A percentile compares a stretch with the other conserved stretches of the same genome.
Conservation (phyloP, 164 flowering plant genomes). For the Berberis vulgaris region DNA sequence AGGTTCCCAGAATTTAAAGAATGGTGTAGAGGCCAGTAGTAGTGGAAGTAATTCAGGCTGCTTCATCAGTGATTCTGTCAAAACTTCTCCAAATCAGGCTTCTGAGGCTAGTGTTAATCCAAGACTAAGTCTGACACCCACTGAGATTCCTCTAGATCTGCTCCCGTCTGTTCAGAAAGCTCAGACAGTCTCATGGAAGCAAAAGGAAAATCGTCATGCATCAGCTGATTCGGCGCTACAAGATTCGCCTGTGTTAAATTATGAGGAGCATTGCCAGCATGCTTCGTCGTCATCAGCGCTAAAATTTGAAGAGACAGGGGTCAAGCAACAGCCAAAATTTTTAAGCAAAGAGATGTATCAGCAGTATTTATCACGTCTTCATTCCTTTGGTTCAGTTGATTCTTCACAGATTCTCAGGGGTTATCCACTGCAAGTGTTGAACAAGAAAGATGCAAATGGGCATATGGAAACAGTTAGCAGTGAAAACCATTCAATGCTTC, state of each 20-base stretch:
- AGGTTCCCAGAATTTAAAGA: slow-evolving; percentile 2
- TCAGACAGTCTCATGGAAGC: slow-evolving; percentile 17
- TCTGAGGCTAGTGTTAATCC: slow-evolving; percentile 31
- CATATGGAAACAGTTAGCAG: slow-evolving; percentile 11
- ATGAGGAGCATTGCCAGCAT: slow-evolving; percentile 11
- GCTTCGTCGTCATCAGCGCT: slow-evolving; percentile 13
- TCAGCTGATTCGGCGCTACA: slow-evolving; percentile 6
- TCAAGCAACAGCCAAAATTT: slow-evolving; percentile 8
- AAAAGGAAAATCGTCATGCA: slow-evolving; percentile 13
- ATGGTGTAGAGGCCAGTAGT: slow-evolving; percentile 6
- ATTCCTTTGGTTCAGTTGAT: slow-evolving; percentile 16
- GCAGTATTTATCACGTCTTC: slow-evolving; percentile 11
- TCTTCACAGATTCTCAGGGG: slow-evolving; percentile 31
- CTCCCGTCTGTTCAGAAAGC: slow-evolving; percentile 17
- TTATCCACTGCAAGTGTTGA: slow-evolving; percentile 31
- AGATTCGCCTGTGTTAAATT: slow-evolving; percentile 16
- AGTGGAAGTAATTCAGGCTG: slow-evolving; percentile 9
- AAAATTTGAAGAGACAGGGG: slow-evolving; percentile 17
- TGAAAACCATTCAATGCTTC: slow-evolving; percentile 18
- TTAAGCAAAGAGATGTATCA: slow-evolving; percentile 14
- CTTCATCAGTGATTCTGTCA: slow-evolving; percentile 6
- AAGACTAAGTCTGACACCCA: slow-evolving; percentile 10
- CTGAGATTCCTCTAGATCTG: slow-evolving; percentile 11
- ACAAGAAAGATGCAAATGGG: slow-evolving; percentile 31
- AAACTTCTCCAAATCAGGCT: slow-evolving; percentile 4